Conservation (phyloP, 2,329 filamentous ascomycete genomes). For the Fusarium udum region DNA sequence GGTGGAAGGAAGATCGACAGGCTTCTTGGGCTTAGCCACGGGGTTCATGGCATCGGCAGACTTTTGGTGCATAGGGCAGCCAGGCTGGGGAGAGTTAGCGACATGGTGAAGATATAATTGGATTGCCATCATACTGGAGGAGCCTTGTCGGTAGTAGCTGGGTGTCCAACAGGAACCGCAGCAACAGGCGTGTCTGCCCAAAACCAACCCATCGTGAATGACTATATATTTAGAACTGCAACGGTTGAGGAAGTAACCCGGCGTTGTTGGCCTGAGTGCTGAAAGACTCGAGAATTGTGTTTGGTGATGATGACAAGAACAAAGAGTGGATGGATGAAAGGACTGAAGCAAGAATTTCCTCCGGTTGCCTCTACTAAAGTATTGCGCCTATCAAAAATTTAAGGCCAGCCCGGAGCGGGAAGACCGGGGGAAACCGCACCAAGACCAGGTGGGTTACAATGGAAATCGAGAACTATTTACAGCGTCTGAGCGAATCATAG, state of each 20-base stretch:
- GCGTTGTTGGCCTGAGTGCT: neutral
- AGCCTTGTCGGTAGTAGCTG: conserved; percentile 41
- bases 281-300: neutral
- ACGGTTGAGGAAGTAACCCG: neutral
- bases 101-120: neutral
- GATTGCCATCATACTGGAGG: conserved; percentile 46
- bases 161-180: conserved; percentile 48
- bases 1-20: conserved; percentile 30
- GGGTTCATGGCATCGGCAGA: conserved; percentile 59
- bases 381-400: conserved; percentile 28
- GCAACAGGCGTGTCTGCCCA: conserved; percentile 63
- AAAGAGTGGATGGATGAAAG: conserved; percentile 23
- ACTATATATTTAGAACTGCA: neutral
- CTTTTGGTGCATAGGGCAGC: conserved; percentile 68
- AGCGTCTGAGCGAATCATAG: neutral
- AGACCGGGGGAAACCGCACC: conserved; percentile 28
- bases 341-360: conserved; percentile 22
- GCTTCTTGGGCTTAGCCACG: conserved; percentile 39
- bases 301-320: conserved; percentile 27
- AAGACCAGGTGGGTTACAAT: neutral
- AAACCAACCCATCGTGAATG: conserved; percentile 67
- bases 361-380: neutral
- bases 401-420: conserved; percentile 15
- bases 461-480: neutral
- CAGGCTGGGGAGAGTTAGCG: conserved; percentile 52